Conservation (phyloP, 352 stramenopile genomes). For the Phytophthora aleatoria region DNA sequence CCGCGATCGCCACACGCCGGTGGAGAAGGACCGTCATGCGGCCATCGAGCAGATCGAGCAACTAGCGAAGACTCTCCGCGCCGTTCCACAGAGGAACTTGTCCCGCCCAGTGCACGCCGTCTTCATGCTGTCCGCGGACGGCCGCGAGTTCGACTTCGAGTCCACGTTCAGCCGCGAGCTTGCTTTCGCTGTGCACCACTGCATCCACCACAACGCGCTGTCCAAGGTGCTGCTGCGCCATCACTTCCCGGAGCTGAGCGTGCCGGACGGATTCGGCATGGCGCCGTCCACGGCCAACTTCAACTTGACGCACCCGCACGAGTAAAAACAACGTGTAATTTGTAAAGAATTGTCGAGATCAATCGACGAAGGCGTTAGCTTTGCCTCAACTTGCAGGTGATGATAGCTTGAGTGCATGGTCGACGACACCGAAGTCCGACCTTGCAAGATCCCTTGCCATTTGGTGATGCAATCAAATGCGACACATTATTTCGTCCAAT, state of each 20-base stretch:
- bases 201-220: constrained; percentile 87
- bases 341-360: neutral
- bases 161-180: constrained; percentile 79
- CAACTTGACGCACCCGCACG: constrained; percentile 19
- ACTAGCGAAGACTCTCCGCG: constrained; percentile 42
- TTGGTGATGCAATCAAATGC: constrained; percentile 13
- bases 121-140: constrained; percentile 84
- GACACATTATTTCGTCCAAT: constrained; percentile 14
- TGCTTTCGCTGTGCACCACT: constrained; percentile 86
- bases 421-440: neutral
- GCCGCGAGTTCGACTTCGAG: constrained; percentile 67
- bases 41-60: constrained; percentile 62
- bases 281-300: constrained; percentile 80
- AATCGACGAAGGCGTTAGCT: no score
- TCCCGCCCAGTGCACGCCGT: constrained; percentile 42
- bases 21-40: constrained; percentile 62
- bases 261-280: constrained; percentile 69
- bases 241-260: constrained; percentile 56
- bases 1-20: constrained; percentile 62
- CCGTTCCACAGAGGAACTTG: constrained; percentile 37
- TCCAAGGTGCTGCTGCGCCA: constrained; percentile 74
- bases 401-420: no score
- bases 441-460: neutral
- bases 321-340: neutral
- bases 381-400: no score